Conservation (phyloP, 805 yeast species). For the Candida michaelii region DNA sequence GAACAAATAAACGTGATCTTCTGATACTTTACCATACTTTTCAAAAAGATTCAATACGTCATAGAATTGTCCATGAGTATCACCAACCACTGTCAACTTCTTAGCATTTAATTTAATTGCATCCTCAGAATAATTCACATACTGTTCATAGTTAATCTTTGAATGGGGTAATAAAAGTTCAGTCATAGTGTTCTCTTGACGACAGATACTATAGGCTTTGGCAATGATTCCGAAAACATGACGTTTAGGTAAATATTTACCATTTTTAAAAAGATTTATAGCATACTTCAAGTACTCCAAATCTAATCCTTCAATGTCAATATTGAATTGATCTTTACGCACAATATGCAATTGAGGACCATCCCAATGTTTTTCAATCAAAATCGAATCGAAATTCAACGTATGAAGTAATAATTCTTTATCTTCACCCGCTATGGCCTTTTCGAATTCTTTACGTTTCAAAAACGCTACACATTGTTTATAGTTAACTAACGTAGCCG, state of each 20-base stretch:
- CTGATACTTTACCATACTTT: constrained; percentile 67
- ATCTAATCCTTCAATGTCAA: constrained; percentile 42
- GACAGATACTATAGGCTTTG: constrained; percentile 64
- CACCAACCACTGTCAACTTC: constrained; percentile 87
- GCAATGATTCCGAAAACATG: constrained; percentile 81
- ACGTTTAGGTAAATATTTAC: constrained; percentile 72
- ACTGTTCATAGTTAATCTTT: constrained; percentile 14
- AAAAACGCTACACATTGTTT: constrained; percentile 64
- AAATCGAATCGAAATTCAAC: constrained; percentile 47
- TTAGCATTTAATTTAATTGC: constrained; percentile 32
- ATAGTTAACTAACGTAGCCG: constrained; percentile 59
- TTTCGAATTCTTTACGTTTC: constrained; percentile 75
- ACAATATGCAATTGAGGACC: constrained; percentile 53
- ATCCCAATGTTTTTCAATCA: constrained; percentile 54
- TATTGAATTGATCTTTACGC: constrained; percentile 23
- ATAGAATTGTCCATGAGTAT: constrained; percentile 95
- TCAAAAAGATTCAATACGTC: constrained; percentile 82
- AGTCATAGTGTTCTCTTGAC: constrained; percentile 68
- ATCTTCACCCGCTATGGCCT: constrained; percentile 79
- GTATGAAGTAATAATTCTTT: constrained; percentile 48
- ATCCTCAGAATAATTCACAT: constrained; percentile 15
- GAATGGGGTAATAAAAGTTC: constrained; percentile 55
- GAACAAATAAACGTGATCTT: constrained; percentile 74
- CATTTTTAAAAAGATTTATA: constrained; percentile 70
- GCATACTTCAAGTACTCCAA: constrained; percentile 59